phyloP scores from a whole-genome alignment of 495 filamentous ascomycete genomes.

The Aspergillus nanangensis region DNA sequence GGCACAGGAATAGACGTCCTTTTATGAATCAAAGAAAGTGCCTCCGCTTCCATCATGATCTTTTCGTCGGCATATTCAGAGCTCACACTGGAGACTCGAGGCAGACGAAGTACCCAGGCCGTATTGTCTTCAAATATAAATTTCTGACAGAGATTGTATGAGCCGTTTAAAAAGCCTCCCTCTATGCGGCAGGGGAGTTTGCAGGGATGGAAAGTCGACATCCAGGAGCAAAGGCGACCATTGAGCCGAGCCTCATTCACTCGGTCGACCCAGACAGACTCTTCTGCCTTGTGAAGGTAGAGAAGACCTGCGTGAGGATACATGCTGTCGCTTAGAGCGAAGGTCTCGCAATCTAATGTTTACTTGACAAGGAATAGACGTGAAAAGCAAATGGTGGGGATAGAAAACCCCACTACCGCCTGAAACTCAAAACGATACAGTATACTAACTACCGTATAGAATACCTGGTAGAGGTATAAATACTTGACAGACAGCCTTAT shows the following conservation, averaged over 20 bases:
- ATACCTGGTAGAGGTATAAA: no score
- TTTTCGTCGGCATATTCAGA: conserved; percentile 33
- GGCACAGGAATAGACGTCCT: conserved; percentile 42
- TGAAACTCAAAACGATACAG: no score
- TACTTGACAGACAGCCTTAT: no score
- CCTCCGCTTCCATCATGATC: conserved; percentile 36
- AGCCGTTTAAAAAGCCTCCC: conserved; percentile 26
- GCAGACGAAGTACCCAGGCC: conserved; percentile 35
- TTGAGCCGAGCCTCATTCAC: conserved; percentile 26
- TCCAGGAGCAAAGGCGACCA: conserved; percentile 28
- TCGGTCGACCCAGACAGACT: conserved; percentile 30
- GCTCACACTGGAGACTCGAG: conserved; percentile 29
- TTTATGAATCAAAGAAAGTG: conserved; percentile 28
- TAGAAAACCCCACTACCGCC: no score
- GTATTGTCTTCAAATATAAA: conserved; percentile 29
- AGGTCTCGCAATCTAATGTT: no score
- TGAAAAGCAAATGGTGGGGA: no score
- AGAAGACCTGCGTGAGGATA: no score
- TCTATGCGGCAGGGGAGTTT: conserved; percentile 29
- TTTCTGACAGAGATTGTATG: conserved; percentile 32
- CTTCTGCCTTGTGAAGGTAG: conserved; percentile 19
- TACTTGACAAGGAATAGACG: no score
- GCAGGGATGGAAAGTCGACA: conserved; percentile 32
- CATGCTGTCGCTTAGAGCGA: no score
- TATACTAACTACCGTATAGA: no score